Evolutionary conservation across 345 rosid species (phyloP).

Genomic region (Geranium brycei): DNA sequence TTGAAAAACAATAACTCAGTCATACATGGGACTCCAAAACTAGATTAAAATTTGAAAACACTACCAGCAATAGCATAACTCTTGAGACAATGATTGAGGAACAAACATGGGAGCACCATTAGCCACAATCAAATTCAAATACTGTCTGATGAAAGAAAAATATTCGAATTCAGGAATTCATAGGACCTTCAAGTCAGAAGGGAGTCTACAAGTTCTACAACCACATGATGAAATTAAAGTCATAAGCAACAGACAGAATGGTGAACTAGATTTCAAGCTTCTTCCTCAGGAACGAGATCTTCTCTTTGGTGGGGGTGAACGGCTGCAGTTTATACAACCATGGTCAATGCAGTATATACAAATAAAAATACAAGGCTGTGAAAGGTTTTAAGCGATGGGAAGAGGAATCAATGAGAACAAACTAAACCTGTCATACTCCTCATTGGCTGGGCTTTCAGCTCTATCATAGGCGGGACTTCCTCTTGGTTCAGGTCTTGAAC

Average conservation of each 20-base stretch:
- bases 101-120: no score
- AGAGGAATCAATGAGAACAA: neutral
- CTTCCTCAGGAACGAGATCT: conserved; percentile 20
- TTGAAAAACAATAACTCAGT: no score
- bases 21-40: no score
- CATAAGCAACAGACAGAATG: neutral
- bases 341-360: neutral
- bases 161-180: no score
- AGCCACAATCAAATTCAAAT: no score
- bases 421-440: conserved; percentile 36
- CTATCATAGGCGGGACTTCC: conserved; percentile 42
- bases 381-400: no score
- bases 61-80: no score
- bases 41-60: no score
- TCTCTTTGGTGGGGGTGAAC: conserved; percentile 32
- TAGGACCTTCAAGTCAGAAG: no score
- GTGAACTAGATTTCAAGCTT: neutral
- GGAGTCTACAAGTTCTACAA: neutral
- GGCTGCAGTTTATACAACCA: conserved; percentile 16
- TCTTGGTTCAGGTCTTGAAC: conserved; percentile 30
- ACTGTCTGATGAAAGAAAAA: no score
- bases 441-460: conserved; percentile 50
- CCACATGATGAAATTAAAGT: no score
- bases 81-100: no score
- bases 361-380: neutral